These are phyloP conservation scores for Phlyctochytrium bullatum DNA, from an alignment of 192 early-diverging fungal species.

Conservation along the genomic window DNA sequence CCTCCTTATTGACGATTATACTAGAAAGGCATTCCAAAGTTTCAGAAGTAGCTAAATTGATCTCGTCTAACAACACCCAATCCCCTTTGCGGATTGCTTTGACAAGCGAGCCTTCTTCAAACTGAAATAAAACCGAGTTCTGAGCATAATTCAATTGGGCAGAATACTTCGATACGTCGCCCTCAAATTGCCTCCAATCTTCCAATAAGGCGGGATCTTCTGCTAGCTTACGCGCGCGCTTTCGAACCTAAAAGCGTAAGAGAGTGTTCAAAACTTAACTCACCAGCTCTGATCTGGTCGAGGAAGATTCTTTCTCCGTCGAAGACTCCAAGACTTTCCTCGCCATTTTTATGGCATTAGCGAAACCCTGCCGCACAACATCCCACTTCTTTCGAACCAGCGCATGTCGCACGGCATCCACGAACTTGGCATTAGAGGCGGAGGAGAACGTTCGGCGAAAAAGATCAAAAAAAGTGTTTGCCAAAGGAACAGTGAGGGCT, in stretches of 20 bases:
- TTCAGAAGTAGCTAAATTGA: slow-evolving; percentile 95
- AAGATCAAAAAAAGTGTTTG: slow-evolving; percentile 80
- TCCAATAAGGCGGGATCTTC: slow-evolving; percentile 47
- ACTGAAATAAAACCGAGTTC: slow-evolving; percentile 82
- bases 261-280: too few relatives aligned
- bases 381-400: slow-evolving; percentile 79
- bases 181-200: slow-evolving; percentile 76
- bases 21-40: slow-evolving; percentile 91
- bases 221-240: slow-evolving; percentile 23
- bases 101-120: slow-evolving; percentile 91
- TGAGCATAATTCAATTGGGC: slow-evolving; percentile 69
- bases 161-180: slow-evolving; percentile 65
- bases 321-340: slow-evolving; percentile 43
- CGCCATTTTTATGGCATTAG: slow-evolving; percentile 78
- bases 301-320: slow-evolving; percentile 10
- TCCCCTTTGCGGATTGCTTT: slow-evolving; percentile 85
- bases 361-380: slow-evolving; percentile 72
- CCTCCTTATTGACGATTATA: slow-evolving; percentile 75
- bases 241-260: too few relatives aligned
- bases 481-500: slow-evolving; percentile 73
- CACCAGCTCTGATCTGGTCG: too few relatives aligned
- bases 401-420: slow-evolving; percentile 73
- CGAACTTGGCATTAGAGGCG: slow-evolving; percentile 80
- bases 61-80: slow-evolving; percentile 97
- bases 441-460: slow-evolving; percentile 87